Base-by-base conservation (phyloP, 768 basidiomycete species). In the Pleurotus cornucopiae region DNA sequence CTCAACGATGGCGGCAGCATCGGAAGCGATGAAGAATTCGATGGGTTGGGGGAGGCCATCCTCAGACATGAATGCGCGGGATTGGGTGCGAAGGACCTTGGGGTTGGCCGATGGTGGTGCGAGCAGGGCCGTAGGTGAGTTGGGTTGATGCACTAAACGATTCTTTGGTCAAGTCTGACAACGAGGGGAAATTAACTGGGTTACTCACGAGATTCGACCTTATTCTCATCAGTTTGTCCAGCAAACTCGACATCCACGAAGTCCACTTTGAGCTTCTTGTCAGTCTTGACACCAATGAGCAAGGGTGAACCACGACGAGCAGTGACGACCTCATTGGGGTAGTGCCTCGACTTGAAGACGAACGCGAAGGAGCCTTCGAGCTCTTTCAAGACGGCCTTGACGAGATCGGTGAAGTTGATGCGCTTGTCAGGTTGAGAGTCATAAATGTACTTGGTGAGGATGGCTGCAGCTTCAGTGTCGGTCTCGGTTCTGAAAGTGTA, bases 261-360 rank as follows among this genome's bases (percentile, higher is more conserved):
- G 76, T 99, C 97, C 39, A 98, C 96, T 79, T 99, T 99, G 66
- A 99, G 83, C 74, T 98, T 98, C 82, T 97, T 95, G 70, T 99
- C 96, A 14, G 97, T 98, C 86, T 98, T 98, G 68, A 99, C 96
- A 76, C 97, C 97, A 66, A 99, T 85, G 57, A 98, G 74, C 26
- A 99, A 84, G 25, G 97, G 97, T 12, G 96, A 98, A 63, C 97
- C 97, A 66, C 97, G 91, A 63, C 95, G 94, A 57, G 95, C 94
- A 49, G 91, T 91, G 60, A 98, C 95, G 61, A 95, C 84, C 71
- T 98, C 91, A 62, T 96, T 91, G 43, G 97, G 97, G 80, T 85
- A 99, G 76, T 98, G 94, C 34, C 70, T 72, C 4, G 94, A 97
- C 77, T 97, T 98, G 89, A 99, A 98, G 63, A 98, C 94, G 73